These are phyloP conservation scores for Aspergillus sp. DNA, from an alignment of 2,329 filamentous ascomycete species.

Conservation along the genomic window DNA sequence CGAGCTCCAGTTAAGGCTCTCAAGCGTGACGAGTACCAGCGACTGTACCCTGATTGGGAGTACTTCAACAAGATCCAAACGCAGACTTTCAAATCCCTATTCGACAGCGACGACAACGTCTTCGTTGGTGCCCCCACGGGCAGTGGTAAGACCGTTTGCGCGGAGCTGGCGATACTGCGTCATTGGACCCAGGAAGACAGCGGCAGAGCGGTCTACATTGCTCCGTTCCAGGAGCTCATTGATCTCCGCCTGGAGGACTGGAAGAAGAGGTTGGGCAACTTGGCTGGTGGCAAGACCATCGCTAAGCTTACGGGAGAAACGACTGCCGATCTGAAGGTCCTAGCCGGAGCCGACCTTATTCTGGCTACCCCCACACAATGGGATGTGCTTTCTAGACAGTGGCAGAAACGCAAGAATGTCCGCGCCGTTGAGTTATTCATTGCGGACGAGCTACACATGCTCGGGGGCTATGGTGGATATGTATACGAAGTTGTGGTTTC, in stretches of 20 bases:
- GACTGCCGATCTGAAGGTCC: constrained; percentile 81
- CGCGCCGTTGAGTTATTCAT: constrained; percentile 89
- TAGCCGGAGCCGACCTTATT: constrained; percentile 84
- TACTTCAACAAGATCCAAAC: constrained; percentile 98
- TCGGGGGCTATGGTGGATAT: constrained; percentile 82
- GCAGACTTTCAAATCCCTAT: constrained; percentile 92
- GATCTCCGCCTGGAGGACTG: constrained; percentile 81
- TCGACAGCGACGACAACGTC: constrained; percentile 87
- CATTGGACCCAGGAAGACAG: constrained; percentile 75
- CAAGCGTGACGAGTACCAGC: constrained; percentile 79
- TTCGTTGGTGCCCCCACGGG: constrained; percentile 91
- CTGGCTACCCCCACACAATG: constrained; percentile 91
- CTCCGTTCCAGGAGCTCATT: constrained; percentile 90
- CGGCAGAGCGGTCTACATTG: constrained; percentile 87
- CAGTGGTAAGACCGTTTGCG: constrained; percentile 94
- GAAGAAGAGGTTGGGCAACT: constrained; percentile 69
- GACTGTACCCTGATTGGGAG: constrained; percentile 78
- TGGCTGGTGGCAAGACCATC: constrained; percentile 83
- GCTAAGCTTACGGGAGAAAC: constrained; percentile 94
- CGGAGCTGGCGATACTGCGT: constrained; percentile 85
- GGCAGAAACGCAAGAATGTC: constrained; percentile 94
- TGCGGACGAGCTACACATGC: constrained; percentile 90
- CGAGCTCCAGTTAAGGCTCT: constrained; percentile 84
- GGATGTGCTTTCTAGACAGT: constrained; percentile 93
- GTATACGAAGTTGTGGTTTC: constrained; percentile 97